Evolutionary conservation across 441 rosid species (phyloP).

Genomic region (Euphorbia corollata): DNA sequence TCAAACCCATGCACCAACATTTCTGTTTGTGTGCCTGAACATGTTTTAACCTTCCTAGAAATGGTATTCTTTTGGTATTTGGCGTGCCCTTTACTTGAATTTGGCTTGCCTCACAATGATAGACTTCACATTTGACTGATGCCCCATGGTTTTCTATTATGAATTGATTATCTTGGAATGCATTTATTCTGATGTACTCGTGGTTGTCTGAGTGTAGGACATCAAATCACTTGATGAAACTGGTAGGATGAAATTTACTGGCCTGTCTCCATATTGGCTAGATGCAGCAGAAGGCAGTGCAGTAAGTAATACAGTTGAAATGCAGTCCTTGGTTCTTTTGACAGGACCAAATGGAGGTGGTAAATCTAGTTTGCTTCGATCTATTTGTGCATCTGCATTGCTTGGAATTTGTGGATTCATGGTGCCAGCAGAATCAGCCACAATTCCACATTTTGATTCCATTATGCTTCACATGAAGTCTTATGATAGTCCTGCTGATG

Average conservation of each 20-base stretch:
- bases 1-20: background rate
- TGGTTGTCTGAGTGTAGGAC: slow-evolving; percentile 34
- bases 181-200: background rate
- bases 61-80: no score
- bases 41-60: no score
- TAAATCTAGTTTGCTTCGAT: slow-evolving; percentile 94
- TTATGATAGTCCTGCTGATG: slow-evolving; percentile 94
- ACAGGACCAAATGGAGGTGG: slow-evolving; percentile 99
- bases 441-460: slow-evolving; percentile 79
- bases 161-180: background rate
- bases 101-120: no score
- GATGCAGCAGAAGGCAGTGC: slow-evolving; percentile 81
- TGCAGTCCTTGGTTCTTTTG: slow-evolving; percentile 75
- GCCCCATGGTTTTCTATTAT: background rate
- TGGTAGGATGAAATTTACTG: slow-evolving; percentile 53
- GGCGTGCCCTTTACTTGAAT: no score
- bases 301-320: slow-evolving; percentile 69
- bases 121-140: no score
- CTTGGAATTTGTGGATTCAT: slow-evolving; percentile 93
- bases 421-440: slow-evolving; percentile 92
- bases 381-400: slow-evolving; percentile 83
- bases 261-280: slow-evolving; percentile 92
- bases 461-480: slow-evolving; percentile 99
- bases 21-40: background rate
- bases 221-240: slow-evolving; percentile 26